Base-by-base conservation (phyloP, 1,284 basidiomycete genomes). In the Papiliotrema nemorosa region DNA sequence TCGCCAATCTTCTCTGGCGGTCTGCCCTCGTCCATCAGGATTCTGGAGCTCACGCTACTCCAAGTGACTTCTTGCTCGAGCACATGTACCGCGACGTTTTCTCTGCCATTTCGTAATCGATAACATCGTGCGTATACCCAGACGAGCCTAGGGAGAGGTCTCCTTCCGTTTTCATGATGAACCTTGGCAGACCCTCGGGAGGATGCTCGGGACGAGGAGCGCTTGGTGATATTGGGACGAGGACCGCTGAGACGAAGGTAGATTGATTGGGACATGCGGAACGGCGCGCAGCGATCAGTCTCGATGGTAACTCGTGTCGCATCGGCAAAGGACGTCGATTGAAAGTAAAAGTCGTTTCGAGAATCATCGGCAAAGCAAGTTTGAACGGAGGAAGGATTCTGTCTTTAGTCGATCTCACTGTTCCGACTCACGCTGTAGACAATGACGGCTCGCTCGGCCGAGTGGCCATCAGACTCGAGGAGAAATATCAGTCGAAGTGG, bases 391-490 rank as follows among this genome's bases (percentile, higher is more conserved):
- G 39, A 40, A n/a, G 48, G 44, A 1, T 60, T 54, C 64, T 70
- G 47, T 3, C 21, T 10, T 18, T 9, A 47, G 33, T 7, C 14
- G 14, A 14, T 14, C 14, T 31, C 14, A 7, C 9, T 7, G 29
- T 7, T 31, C 29, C 29, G 29, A 49, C 64, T 57, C 34, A 66
- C 69, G 3, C 60, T 26, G 42, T 66, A 71, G 5, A 71, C 57
- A 3, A 71, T 61, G 13, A 58, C 50, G 14, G 40, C 58, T 41
- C 58, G 58, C 20, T 64, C 59, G 18, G 47, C 48, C 9, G 7
- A 44, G 13, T 52, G 43, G 7, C 53, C 50, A 5, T 46, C 44
- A 1, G 46, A 29, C 13, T 62, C 57, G 43, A 54, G 47, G 24
- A 47, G 55, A 33, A 49, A 70, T 59, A 57, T 54, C 21, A 50